Evolutionary conservation across 495 filamentous ascomycete species (phyloP), one percentile per base, ranked within the genome.

Genomic region (Penicillium dipodomyicola): DNA sequence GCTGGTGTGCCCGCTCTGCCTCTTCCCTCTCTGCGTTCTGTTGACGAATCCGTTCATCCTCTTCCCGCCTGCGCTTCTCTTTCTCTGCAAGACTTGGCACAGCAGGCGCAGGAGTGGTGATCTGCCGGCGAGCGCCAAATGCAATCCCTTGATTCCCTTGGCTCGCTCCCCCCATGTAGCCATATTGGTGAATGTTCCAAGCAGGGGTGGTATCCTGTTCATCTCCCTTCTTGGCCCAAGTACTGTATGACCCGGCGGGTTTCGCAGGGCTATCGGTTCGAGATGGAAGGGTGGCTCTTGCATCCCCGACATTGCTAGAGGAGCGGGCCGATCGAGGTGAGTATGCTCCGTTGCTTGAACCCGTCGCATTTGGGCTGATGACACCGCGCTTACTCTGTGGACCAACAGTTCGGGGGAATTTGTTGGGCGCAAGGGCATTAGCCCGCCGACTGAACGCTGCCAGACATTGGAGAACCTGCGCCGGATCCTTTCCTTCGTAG

Each of bases 171-270:
- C 95, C 95, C 90, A 97, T 94, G 71, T 97, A 97, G 10, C 94
- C 93, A 62, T 97, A 99, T 65, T 99, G 95, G 40, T 93, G 90
- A 56, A 97, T 97, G 65, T 99, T 97, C 95, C 95, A 99, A 25
- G 95, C 95, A 2, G 95, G 95, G 4, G 84, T 74, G 12, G 93
- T 96, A 29, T 77, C 79, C 19, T 82, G 82, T 69, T 96, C 87
- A 61, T 97, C 91, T 17, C 80, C 81, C 64, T 78, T 89, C 67
- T 85, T 96, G 70, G 88, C 94, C 94, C 94, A 99, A 68, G 85
- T 93, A 69, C 92, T 96, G 37, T 92, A 81, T 4, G 77, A 70
- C 14, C 78, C 75, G 11, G 82, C 75, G 4, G 81, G 75, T 56
- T 85, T 87, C 17, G 83, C 74, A 19, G 90, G 88, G 62, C 84